Conservation (phyloP, 1,284 basidiomycete genomes). For the Mycosarcoma maydis region DNA sequence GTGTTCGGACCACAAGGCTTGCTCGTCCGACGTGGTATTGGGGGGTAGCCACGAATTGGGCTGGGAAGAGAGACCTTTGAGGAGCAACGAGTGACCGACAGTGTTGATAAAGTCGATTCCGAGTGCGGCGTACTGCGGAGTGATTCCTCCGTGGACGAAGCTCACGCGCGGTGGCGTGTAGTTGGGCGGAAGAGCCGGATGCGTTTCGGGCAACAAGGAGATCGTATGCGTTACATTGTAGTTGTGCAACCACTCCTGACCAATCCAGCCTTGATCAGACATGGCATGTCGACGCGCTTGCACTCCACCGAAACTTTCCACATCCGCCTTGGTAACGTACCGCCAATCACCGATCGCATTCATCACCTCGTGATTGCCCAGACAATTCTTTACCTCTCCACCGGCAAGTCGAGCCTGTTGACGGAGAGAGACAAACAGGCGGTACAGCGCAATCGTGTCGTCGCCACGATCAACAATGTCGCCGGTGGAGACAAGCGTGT, state of each 20-base stretch:
- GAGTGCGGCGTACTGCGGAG: conserved; percentile 44
- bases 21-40: conserved; percentile 45
- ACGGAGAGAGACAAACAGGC: conserved; percentile 53
- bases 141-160: conserved; percentile 65
- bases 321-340: conserved; percentile 68
- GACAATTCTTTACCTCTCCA: conserved; percentile 51
- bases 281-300: conserved; percentile 48
- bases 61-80: conserved; percentile 37
- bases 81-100: conserved; percentile 46
- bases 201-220: conserved; percentile 28
- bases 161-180: conserved; percentile 28
- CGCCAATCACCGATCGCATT: conserved; percentile 68
- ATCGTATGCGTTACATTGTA: conserved; percentile 57
- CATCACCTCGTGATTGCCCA: conserved; percentile 64
- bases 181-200: conserved; percentile 4
- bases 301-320: conserved; percentile 62
- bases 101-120: conserved; percentile 55
- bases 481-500: conserved; percentile 61
- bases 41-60: conserved; percentile 25
- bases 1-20: conserved; percentile 38
- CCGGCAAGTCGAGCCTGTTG: conserved; percentile 39
- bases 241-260: conserved; percentile 52
- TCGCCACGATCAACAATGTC: conserved; percentile 66
- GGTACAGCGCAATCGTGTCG: conserved; percentile 63
- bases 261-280: conserved; percentile 68